Percentiles rank a stretch among this genome's conserved stretches.
Evolutionary conservation across 345 rosid species (phyloP).

Genomic region (Populus pruinosa): DNA sequence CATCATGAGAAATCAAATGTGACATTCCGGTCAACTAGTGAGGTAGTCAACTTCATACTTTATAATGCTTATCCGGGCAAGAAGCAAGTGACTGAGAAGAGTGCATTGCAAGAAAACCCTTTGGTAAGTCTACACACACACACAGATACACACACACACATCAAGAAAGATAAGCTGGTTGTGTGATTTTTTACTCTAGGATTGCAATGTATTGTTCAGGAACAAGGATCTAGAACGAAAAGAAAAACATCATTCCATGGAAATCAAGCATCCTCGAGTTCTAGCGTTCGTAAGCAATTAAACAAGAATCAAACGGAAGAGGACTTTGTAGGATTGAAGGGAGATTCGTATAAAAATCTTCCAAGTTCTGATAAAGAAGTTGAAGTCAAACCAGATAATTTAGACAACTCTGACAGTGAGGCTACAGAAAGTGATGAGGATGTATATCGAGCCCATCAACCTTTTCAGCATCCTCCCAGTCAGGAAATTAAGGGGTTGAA

Average conservation of each 20-base stretch:
- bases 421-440: neutral
- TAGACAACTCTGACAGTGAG: neutral
- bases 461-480: neutral
- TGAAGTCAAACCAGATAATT: neutral
- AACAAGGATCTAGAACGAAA: too few species aligned
- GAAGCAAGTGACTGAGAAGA: neutral
- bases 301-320: neutral
- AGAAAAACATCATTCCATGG: too few species aligned
- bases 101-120: neutral
- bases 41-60: conserved; percentile 1
- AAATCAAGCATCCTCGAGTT: neutral
- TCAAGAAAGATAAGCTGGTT: too few species aligned
- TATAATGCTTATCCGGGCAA: neutral
- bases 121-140: neutral
- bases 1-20: neutral
- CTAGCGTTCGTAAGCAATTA: neutral
- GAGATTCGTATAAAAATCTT: neutral
- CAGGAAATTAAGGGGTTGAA: neutral
- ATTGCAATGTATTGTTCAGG: too few species aligned
- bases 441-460: neutral
- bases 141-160: too few species aligned
- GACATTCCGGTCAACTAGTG: neutral
- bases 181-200: too few species aligned
- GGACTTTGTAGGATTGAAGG: neutral
- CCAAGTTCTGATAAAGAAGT: neutral